Evolutionary conservation across 345 rosid species (phyloP).

Genomic region (Salix purpurea): DNA sequence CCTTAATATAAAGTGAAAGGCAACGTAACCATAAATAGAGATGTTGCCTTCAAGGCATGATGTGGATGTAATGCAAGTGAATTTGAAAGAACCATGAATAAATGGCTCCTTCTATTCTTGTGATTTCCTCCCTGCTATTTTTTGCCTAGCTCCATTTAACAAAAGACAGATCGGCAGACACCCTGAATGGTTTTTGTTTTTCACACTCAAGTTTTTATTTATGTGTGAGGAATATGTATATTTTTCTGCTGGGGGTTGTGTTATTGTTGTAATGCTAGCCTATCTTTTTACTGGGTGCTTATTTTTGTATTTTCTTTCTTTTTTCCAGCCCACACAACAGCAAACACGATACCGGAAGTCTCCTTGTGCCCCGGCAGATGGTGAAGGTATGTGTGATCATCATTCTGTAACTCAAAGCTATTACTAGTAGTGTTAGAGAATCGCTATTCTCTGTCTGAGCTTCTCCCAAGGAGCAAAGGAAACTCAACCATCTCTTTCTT

Average conservation of each 20-base stretch:
- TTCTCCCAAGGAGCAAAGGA: neutral
- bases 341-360: slow-evolving; percentile 96
- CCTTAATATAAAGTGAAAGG: neutral
- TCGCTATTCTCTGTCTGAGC: neutral
- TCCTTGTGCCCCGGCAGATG: slow-evolving; percentile 78
- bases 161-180: neutral
- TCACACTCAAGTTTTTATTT: neutral
- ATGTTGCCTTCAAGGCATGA: neutral
- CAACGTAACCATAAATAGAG: neutral
- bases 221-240: no score
- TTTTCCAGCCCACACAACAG: slow-evolving; percentile 84
- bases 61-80: neutral
- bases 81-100: neutral
- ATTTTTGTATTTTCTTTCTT: neutral
- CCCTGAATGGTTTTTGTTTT: neutral
- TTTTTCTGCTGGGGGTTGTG: neutral
- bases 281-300: neutral
- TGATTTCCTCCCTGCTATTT: neutral
- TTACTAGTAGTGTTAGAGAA: neutral
- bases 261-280: neutral
- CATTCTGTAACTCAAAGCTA: neutral
- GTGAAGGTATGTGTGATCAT: slow-evolving; percentile 53
- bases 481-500: neutral
- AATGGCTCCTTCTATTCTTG: neutral
- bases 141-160: neutral